Evolutionary conservation across 1,139 yeast species (phyloP), one percentile per base, ranked within the genome.

Genomic region (Hansenula sp.): DNA sequence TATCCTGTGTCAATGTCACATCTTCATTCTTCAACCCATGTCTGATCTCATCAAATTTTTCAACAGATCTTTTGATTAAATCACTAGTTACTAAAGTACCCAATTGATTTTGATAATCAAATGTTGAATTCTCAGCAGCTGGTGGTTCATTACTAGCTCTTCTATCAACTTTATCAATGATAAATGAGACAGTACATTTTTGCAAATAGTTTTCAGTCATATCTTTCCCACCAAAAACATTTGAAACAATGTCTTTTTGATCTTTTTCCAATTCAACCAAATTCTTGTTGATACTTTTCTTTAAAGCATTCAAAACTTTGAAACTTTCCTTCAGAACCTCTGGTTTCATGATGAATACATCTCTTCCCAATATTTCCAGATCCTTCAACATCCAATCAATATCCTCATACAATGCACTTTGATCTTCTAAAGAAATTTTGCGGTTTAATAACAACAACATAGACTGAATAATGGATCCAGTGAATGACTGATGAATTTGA

Each of bases 191-290:
- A 1, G 58, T 50, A 28, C 57, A 54, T 38, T 57, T 52, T 29
- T 48, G 47, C 47, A 57, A 39, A 41, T 57, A 57, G 24, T 43
- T 51, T 37, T 57, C 60, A n/a, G 60, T 57, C 47, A 51, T 51
- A 31, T 47, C 52, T 26, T 51, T 45, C 20, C 62, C 62, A 29
- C 61, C 62, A 52, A 57, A 57, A n/a, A 57, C 59, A 31, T 55
- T 56, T 6, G 56, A 56, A 8, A 57, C 57, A 26, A 53, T 55
- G 33, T 55, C 57, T 41, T 48, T 53, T 35, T 52, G 53, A 28
- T 50, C 57, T 33, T 46, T 49, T 32, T 48, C 57, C 27, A 52
- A 24, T 20, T 49, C 55, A n/a, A 50, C 42, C 33, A 51, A 26
- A 13, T 46, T 49, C 41, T 51, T 51, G 27, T 46, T 49, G 27